Evolutionary conservation across 345 rosid genomes (phyloP).

Genomic region (Toxicodendron radicans): DNA sequence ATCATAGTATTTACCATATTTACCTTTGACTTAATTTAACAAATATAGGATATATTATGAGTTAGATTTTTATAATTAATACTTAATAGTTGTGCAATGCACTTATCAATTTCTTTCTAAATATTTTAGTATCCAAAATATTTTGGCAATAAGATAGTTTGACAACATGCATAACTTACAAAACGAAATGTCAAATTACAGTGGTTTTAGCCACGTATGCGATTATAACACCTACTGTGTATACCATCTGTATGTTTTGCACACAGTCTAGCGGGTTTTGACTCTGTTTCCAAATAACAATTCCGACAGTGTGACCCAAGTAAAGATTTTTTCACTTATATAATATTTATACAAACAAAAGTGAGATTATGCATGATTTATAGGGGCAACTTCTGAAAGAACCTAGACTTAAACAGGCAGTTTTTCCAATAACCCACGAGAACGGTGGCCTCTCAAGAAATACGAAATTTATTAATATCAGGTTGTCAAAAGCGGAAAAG

Average conservation of each 20-base stretch:
- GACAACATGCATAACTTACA: neutral
- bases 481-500: too few relatives aligned
- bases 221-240: slow-evolving; percentile 1
- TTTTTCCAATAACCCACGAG: neutral
- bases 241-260: neutral
- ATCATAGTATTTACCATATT: neutral
- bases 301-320: neutral
- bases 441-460: neutral
- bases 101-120: neutral
- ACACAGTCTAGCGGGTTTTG: neutral
- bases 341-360: neutral
- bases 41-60: neutral
- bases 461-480: too few relatives aligned
- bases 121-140: neutral
- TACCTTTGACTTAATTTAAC: neutral
- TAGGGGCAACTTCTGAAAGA: neutral
- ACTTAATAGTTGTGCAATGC: neutral
- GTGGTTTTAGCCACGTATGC: neutral
- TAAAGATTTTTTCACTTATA: neutral
- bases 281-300: too few relatives aligned
- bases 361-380: neutral
- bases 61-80: neutral
- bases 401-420: neutral
- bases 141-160: neutral
- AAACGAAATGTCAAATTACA: neutral